Evolutionary conservation across 2,329 filamentous ascomycete species (phyloP).

Genomic region (Colletotrichum sidae): DNA sequence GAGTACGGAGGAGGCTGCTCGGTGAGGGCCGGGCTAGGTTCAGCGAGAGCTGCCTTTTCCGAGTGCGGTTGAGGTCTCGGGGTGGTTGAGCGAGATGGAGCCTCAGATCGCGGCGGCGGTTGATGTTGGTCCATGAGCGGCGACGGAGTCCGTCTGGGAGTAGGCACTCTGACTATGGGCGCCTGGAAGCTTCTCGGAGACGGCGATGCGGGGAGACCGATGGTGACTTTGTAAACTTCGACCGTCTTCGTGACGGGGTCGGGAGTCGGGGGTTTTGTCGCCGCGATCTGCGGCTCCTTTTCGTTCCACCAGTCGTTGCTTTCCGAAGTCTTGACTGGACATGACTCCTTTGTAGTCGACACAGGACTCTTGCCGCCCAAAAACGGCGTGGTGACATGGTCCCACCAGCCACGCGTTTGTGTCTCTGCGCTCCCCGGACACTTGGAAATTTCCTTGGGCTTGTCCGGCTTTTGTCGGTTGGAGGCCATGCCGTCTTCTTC

Average conservation of each 20-base stretch:
- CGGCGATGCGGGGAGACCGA: constrained; percentile 38
- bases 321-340: constrained; percentile 43
- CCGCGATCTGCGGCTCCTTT: constrained; percentile 30
- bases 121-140: constrained; percentile 40
- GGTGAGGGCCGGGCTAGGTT: constrained; percentile 38
- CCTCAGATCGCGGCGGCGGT: constrained; percentile 38
- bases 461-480: constrained; percentile 52
- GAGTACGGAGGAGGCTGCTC: constrained; percentile 69
- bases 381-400: constrained; percentile 80
- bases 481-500: constrained; percentile 71
- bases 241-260: constrained; percentile 3
- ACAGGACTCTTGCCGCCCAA: constrained; percentile 50
- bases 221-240: constrained; percentile 9
- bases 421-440: constrained; percentile 64
- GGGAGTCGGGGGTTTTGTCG: background rate
- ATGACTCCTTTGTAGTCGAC: constrained; percentile 34
- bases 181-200: constrained; percentile 38
- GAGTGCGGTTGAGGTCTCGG: constrained; percentile 24
- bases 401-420: constrained; percentile 80
- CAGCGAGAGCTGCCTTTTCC: constrained; percentile 25
- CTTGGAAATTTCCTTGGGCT: constrained; percentile 50
- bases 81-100: constrained; percentile 41
- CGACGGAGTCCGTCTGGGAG: constrained; percentile 49
- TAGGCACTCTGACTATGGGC: constrained; percentile 52
- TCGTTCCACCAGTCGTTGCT: constrained; percentile 53